These are phyloP conservation scores for Dendryphion nanum DNA, from an alignment of 2,329 filamentous ascomycete genomes.

Conservation along the genomic window DNA sequence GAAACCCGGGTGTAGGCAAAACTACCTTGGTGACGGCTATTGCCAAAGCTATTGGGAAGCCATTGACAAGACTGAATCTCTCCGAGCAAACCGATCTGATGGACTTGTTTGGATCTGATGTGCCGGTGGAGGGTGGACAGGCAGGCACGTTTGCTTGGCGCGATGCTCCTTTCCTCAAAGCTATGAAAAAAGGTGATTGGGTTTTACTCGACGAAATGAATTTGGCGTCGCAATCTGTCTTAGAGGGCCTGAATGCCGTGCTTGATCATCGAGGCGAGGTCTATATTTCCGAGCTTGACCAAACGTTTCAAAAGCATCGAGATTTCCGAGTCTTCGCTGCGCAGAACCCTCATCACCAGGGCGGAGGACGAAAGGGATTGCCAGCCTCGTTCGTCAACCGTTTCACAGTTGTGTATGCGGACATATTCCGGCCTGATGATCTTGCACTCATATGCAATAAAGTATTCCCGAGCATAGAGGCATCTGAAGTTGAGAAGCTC, in stretches of 20 bases:
- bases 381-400: constrained; percentile 97
- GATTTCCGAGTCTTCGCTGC: constrained; percentile 94
- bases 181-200: constrained; percentile 97
- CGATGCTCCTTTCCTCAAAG: constrained; percentile 90
- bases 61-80: constrained; percentile 89
- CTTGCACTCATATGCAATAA: constrained; percentile 77
- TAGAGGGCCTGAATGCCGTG: constrained; percentile 95
- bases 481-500: constrained; percentile 61
- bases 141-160: constrained; percentile 93
- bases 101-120: constrained; percentile 95
- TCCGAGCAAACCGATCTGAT: constrained; percentile 98
- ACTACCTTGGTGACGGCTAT: constrained; percentile 88
- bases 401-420: constrained; percentile 96
- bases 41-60: constrained; percentile 73
- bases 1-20: constrained; percentile 97
- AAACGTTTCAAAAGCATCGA: constrained; percentile 85
- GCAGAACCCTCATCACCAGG: constrained; percentile 96
- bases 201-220: constrained; percentile 99
- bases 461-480: constrained; percentile 66
- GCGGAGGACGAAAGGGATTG: constrained; percentile 89
- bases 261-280: constrained; percentile 94
- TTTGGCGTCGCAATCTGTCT: constrained; percentile 89
- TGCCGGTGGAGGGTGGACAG: constrained; percentile 88
- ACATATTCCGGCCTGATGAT: constrained; percentile 80
- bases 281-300: constrained; percentile 91